These are phyloP conservation scores for Exobasidium cylindrosporum DNA, from an alignment of 1,284 basidiomycete genomes.

Conservation along the genomic window DNA sequence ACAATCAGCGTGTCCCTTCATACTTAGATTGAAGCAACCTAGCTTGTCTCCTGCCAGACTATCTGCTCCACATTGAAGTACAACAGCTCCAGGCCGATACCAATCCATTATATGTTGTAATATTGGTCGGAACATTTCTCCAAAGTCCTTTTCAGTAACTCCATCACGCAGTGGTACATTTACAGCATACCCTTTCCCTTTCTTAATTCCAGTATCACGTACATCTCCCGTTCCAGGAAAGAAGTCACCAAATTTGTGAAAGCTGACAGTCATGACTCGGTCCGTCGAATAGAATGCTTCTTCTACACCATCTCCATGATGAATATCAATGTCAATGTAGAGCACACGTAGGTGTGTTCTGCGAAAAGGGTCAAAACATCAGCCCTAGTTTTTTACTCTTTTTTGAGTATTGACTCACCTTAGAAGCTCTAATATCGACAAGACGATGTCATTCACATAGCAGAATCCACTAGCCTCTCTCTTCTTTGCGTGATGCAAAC, in stretches of 20 bases:
- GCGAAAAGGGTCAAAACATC: neutral
- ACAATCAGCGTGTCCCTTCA: constrained; percentile 81
- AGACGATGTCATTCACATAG: constrained; percentile 83
- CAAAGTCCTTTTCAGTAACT: constrained; percentile 73
- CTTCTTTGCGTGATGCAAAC: constrained; percentile 96
- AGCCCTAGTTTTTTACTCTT: no score
- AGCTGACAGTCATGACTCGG: constrained; percentile 90
- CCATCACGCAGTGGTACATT: constrained; percentile 94
- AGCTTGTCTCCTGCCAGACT: constrained; percentile 92
- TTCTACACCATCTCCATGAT: constrained; percentile 97
- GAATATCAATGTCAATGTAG: constrained; percentile 97
- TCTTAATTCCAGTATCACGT: constrained; percentile 76
- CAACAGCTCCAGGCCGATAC: constrained; percentile 81
- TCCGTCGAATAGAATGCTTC: constrained; percentile 98
- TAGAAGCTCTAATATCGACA: constrained; percentile 86
- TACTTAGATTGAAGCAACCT: constrained; percentile 91
- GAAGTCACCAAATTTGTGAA: constrained; percentile 91
- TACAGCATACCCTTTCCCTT: constrained; percentile 83
- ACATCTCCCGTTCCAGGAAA: constrained; percentile 78
- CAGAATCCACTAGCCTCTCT: constrained; percentile 93
- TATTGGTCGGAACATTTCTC: constrained; percentile 64
- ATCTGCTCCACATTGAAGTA: constrained; percentile 94
- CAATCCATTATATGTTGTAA: constrained; percentile 84
- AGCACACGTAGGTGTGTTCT: constrained; percentile 72
- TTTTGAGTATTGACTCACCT: no score